A percentile compares a stretch with the other conserved stretches of the same genome.
phyloP scores from a whole-genome alignment of 2,329 filamentous ascomycete species.

The Macrophomina pseudophaseolina region DNA sequence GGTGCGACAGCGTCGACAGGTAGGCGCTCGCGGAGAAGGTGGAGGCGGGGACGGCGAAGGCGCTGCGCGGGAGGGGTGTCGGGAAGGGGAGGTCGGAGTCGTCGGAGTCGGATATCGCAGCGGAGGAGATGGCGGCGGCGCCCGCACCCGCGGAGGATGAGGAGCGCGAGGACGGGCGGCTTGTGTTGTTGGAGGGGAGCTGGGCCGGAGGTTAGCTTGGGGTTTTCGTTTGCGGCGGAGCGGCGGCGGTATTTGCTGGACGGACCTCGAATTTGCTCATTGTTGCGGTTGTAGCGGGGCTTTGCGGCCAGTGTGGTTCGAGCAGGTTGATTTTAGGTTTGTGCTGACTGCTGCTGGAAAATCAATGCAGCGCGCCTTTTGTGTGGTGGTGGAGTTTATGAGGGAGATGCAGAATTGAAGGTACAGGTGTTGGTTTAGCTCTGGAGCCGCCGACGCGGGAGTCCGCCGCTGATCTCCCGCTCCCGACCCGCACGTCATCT shows the following conservation, averaged over 20 bases:
- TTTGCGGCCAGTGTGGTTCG: neutral
- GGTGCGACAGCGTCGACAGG: conserved; percentile 79
- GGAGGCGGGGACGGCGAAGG: conserved; percentile 70
- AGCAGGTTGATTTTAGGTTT: too few relatives aligned
- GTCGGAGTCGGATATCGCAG: neutral
- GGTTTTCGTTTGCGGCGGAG: neutral
- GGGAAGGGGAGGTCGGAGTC: conserved; percentile 52
- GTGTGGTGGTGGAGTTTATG: too few relatives aligned
- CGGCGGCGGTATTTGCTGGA: neutral
- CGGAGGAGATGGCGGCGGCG: neutral
- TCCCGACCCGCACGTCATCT: neutral
- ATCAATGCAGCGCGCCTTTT: neutral
- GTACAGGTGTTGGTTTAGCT: conserved; percentile 13
- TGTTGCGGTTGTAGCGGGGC: neutral
- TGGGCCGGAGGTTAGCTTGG: neutral
- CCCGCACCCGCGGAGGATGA: neutral
- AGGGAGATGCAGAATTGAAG: neutral
- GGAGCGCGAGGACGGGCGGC: conserved; percentile 8
- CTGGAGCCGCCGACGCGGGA: neutral
- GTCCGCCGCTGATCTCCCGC: conserved; percentile 24
- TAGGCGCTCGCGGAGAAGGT: conserved; percentile 82
- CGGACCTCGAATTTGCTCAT: conserved; percentile 26
- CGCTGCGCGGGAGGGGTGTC: conserved; percentile 76
- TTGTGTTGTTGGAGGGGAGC: conserved; percentile 15
- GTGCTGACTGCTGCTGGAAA: too few relatives aligned